phyloP scores from a whole-genome alignment of 805 yeast genomes.

The Tetrapisispora phaffii region DNA sequence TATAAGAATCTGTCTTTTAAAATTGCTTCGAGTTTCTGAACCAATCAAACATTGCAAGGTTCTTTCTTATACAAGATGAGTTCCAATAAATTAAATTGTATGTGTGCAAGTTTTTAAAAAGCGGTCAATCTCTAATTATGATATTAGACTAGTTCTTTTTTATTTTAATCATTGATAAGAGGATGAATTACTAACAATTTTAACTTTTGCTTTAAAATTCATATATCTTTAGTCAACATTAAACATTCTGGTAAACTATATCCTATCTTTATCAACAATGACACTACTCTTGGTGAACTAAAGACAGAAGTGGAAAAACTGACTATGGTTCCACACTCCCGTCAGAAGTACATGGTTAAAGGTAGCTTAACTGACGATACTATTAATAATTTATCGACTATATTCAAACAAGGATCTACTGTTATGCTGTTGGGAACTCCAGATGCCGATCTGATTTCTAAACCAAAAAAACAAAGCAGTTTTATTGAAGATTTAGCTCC shows the following conservation, averaged over 20 bases:
- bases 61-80: neutral
- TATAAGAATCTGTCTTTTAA: too few species aligned
- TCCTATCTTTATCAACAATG: constrained; percentile 32
- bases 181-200: constrained; percentile 1
- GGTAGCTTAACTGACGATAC: constrained; percentile 75
- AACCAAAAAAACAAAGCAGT: constrained; percentile 44
- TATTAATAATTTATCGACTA: constrained; percentile 30
- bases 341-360: constrained; percentile 84
- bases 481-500: constrained; percentile 62
- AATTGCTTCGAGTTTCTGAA: too few species aligned
- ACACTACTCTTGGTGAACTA: constrained; percentile 40
- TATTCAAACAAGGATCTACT: constrained; percentile 56
- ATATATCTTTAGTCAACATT: constrained; percentile 28
- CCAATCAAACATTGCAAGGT: neutral
- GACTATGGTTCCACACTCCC: constrained; percentile 76
- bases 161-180: too few species aligned
- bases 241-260: constrained; percentile 64
- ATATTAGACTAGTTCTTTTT: too few species aligned
- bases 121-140: too few species aligned
- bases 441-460: constrained; percentile 44
- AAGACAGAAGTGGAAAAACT: constrained; percentile 59
- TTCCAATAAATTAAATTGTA: constrained; percentile 2
- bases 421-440: constrained; percentile 92
- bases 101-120: neutral
- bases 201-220: neutral